phyloP scores from a whole-genome alignment of 805 yeast genomes.

The Candida ipomoeae region DNA sequence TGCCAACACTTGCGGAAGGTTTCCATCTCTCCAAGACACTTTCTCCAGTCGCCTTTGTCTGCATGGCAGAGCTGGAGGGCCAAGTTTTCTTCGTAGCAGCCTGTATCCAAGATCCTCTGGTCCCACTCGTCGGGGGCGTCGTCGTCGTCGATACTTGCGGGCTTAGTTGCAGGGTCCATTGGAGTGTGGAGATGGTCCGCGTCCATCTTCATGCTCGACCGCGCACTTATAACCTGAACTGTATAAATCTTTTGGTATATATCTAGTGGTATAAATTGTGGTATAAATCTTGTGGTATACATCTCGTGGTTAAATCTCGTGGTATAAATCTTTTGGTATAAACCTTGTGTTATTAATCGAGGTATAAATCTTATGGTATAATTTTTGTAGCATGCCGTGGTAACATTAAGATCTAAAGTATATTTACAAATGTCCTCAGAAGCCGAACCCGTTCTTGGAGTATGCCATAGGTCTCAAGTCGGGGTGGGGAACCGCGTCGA shows the following conservation, averaged over 20 bases:
- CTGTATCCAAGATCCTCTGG: conserved; percentile 65
- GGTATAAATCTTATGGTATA: no score
- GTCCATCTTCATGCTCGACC: not conserved
- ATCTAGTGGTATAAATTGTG: no score
- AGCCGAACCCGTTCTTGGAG: conserved; percentile 43
- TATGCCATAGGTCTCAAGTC: conserved; percentile 93
- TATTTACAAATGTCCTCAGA: conserved; percentile 16
- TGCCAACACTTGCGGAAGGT: conserved; percentile 65
- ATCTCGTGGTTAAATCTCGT: no score
- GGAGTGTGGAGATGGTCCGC: not conserved
- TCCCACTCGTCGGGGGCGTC: conserved; percentile 78
- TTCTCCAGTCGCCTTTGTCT: conserved; percentile 78
- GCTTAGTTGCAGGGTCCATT: not conserved
- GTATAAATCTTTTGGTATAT: no score
- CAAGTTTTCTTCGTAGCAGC: conserved; percentile 71
- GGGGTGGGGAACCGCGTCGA: conserved; percentile 86
- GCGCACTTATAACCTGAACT: not conserved
- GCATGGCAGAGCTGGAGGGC: conserved; percentile 74
- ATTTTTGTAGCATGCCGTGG: not conserved
- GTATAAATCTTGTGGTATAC: no score
- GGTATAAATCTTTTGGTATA: no score
- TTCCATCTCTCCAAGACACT: conserved; percentile 53
- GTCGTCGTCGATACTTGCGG: conserved; percentile 34
- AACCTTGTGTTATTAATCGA: no score
- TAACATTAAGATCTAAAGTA: not conserved